Base-by-base conservation (phyloP, 106 monocot genomes). In the Platanthera zijinensis region DNA sequence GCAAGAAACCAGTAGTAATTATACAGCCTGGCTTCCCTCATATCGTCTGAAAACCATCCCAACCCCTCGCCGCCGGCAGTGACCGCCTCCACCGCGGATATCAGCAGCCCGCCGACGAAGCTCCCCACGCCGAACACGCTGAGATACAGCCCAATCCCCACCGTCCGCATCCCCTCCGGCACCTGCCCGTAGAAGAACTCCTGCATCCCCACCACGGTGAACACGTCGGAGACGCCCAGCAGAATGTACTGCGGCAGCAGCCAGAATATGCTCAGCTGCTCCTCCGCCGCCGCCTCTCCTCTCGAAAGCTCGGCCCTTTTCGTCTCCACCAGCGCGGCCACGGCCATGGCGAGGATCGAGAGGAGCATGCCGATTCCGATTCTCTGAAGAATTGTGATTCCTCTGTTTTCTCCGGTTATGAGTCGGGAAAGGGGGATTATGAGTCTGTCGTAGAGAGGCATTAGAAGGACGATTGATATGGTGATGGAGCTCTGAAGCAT, bases 151-250 rank as follows among this genome's bases (percentile, higher is more conserved):
- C 83, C 91, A n/a, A 99, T 88, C 21, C 97, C 97, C 8, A 94
- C 81, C 8, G 94, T 93, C 69, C 82, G 86, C 94, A 94, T 94
- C 7, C 82, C 75, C 10, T 73, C 48, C 6, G 91, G 97, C 67
- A 99, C 94, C 18, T 88, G 82, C 1, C 83, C 73, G 69, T 99
- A 99, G 80, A 99, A 99, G 82, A 99, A 94, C 78, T 99, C 97
- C 72, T 99, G 91, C 91, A 99, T 94, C 6, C 97, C 93, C 0
- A 99, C 93, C 9, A 94, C 97, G 1, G 94, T 99, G 76, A 94
- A 94, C 1, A 92, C 84, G 61, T 94, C 91, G 9, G 97, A 89
- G 3, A 94, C 56, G 0, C 97, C 97, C 15, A 99, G 74, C 0
- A 99, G 80, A 74, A 94, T 79, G 79, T 94, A 94, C 76, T 94